Percentiles rank a stretch among this genome's conserved stretches.
Evolutionary conservation across 139 green algal species (phyloP).

Genomic region (Closterium sp.): DNA sequence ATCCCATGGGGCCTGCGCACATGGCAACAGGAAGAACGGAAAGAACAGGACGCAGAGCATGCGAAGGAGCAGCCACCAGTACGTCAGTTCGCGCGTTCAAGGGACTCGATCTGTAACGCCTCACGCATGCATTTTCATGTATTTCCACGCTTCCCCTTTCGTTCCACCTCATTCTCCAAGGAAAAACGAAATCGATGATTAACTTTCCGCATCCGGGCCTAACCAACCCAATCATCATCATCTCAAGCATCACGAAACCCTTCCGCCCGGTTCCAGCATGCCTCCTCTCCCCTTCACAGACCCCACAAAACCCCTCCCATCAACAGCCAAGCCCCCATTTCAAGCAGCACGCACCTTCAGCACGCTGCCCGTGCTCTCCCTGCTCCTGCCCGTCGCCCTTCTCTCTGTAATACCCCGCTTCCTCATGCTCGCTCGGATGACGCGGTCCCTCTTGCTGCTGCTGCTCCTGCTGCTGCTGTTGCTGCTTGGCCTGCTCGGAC

Average conservation of each 20-base stretch:
- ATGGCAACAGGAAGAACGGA: not conserved
- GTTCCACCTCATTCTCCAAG: no score
- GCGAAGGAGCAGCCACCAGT: no score
- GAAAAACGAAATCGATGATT: no score
- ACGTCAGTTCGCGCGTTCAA: no score
- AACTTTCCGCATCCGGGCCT: no score
- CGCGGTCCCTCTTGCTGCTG: not conserved
- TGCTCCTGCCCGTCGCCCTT: not conserved
- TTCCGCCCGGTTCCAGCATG: no score
- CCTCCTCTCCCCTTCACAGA: not conserved
- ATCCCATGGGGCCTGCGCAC: not conserved
- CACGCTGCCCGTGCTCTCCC: not conserved
- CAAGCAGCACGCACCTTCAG: not conserved
- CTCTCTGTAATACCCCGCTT: not conserved
- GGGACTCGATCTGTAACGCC: no score
- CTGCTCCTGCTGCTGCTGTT: not conserved
- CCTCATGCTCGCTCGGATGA: not conserved
- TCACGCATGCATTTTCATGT: no score
- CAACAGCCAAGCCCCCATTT: not conserved
- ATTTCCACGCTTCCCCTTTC: no score
- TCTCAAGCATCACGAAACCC: no score
- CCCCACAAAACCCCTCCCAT: not conserved
- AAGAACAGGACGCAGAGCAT: no score
- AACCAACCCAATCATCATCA: no score
- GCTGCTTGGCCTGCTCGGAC: not conserved